These are phyloP conservation scores for Flammula alnicola DNA, from an alignment of 1,284 basidiomycete genomes.

Conservation along the genomic window DNA sequence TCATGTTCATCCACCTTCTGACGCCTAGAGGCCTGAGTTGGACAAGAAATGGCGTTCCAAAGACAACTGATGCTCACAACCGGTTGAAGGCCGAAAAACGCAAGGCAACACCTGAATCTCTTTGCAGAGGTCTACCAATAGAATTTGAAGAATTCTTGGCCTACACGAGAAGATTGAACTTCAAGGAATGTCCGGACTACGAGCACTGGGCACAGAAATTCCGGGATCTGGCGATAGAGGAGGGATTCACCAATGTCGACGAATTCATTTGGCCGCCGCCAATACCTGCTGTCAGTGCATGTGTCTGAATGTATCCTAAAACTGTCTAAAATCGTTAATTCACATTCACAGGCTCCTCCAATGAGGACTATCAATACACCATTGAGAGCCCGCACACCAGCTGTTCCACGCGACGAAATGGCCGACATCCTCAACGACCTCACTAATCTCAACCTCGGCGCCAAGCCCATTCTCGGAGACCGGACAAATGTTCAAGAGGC, in stretches of 20 bases:
- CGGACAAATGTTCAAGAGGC: constrained; percentile 49
- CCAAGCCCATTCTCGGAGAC: constrained; percentile 53
- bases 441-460: constrained; percentile 57
- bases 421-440: constrained; percentile 60
- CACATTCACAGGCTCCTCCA: constrained; percentile 24
- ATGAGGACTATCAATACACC: constrained; percentile 37
- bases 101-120: constrained; percentile 58
- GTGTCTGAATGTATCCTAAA: background rate
- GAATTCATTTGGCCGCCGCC: constrained; percentile 75
- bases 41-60: constrained; percentile 78
- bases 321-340: background rate
- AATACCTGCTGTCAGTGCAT: constrained; percentile 37
- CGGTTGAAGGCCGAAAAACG: constrained; percentile 65
- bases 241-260: constrained; percentile 60
- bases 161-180: constrained; percentile 69
- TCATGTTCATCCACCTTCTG: constrained; percentile 79
- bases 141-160: constrained; percentile 77
- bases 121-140: constrained; percentile 69
- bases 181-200: constrained; percentile 71
- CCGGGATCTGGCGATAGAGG: constrained; percentile 56
- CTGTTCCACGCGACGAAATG: constrained; percentile 43
- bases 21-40: constrained; percentile 75
- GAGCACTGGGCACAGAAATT: constrained; percentile 64
- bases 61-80: constrained; percentile 63
- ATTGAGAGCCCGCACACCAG: constrained; percentile 32